Base-by-base conservation (phyloP, 2,329 filamentous ascomycete species). In the Fusarium albidum region DNA sequence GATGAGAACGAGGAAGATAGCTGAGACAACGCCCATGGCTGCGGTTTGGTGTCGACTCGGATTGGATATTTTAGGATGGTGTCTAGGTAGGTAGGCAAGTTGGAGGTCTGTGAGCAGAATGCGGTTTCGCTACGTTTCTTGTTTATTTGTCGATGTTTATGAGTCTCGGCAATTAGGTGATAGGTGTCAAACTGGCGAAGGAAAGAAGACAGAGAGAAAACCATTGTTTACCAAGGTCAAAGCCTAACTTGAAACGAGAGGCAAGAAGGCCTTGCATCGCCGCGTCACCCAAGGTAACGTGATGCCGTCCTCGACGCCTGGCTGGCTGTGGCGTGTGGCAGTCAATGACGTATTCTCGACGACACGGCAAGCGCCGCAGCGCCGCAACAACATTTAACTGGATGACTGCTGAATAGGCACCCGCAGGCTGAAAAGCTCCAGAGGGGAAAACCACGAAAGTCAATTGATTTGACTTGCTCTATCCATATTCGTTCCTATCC, bases 21-120 rank as follows among this genome's bases (percentile, higher is more conserved):
- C 76, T 13, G 80, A 80, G 29, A 69, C 71, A 55, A 70, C 78
- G 61, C 79, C 77, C 82, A 84, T 84, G 44, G 63, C 77, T 66
- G 48, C 64, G 56, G 57, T 59, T 58, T 49, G n/a, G 15, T 27
- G 38, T 28, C 37, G 12, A 6, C 14, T 26, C 17, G 29, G 27
- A 27, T 28, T 21, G 14, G 6, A 15, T 11, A 15, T 9, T 9
- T 14, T 8, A 34, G 8, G n/a, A n/a, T n/a, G n/a, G n/a, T n/a
- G n/a, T n/a, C n/a, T n/a, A 7, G 14, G 32, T 17, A 3, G 32
- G 6, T 34, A 15, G 17, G 17, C 13, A 33, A 34, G 39, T 39
- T n/a, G 7, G 21, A 21, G 21, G 21, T 21, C 21, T 25, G 29
- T 14, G 10, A 28, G 12, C 7, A n/a, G 21, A 17, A n/a, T 10